A percentile compares a stretch with the other conserved stretches of the same genome.
Evolutionary conservation across 345 rosid genomes (phyloP).

Genomic region (Linum usitatissimum): DNA sequence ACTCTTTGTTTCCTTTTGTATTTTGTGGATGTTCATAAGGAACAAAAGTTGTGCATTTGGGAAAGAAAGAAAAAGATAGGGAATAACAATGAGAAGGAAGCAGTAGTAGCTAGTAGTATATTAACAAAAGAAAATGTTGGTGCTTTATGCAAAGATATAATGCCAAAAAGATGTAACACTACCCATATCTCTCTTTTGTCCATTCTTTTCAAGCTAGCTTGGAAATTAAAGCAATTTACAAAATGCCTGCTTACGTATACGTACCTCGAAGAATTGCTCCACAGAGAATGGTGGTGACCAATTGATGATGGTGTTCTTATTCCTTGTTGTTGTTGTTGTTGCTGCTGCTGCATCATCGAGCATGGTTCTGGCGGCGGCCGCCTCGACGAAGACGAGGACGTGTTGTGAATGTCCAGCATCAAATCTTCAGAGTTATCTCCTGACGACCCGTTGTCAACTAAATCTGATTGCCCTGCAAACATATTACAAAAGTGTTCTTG

Average conservation of each 20-base stretch:
- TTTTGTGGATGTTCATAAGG: background rate
- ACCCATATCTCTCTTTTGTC: background rate
- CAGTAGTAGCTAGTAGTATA: background rate
- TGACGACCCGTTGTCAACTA: slow-evolving; percentile 62
- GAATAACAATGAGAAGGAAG: no score
- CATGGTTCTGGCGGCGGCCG: background rate
- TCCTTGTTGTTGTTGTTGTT: slow-evolving; percentile 24
- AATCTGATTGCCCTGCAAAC: slow-evolving; percentile 55
- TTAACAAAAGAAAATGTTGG: background rate
- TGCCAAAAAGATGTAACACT: background rate
- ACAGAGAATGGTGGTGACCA: slow-evolving; percentile 29
- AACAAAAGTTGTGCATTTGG: background rate
- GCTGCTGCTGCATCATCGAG: slow-evolving; percentile 7
- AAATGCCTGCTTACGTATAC: background rate
- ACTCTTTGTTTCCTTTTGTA: background rate
- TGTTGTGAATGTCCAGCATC: slow-evolving; percentile 51
- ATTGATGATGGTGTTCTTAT: slow-evolving; percentile 29
- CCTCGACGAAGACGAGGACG: background rate
- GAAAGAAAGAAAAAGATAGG: background rate
- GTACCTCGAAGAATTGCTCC: slow-evolving; percentile 70
- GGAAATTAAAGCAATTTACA: background rate
- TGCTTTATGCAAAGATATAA: background rate
- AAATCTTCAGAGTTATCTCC: slow-evolving; percentile 87
- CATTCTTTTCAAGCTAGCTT: background rate
- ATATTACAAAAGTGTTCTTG: no score